Percentiles rank a stretch among this genome's conserved stretches.
Evolutionary conservation across 768 basidiomycete genomes (phyloP).

Genomic region (Panus rudis): DNA sequence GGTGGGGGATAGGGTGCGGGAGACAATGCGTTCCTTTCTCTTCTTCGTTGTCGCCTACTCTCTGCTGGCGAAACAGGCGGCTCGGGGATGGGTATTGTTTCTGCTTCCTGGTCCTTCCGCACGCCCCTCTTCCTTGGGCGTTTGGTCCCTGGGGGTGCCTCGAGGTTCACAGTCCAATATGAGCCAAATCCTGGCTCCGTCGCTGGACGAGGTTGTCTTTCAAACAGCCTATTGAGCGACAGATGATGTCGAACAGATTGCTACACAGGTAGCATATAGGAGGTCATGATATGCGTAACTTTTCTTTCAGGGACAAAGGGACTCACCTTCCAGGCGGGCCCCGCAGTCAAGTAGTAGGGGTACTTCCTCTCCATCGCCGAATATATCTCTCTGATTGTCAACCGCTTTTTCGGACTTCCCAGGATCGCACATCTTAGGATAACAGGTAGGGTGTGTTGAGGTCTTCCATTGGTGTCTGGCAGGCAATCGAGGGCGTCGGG

Average conservation of each 20-base stretch:
- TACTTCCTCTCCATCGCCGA: conserved; percentile 85
- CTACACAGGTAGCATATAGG: conserved; percentile 28
- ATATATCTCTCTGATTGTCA: conserved; percentile 82
- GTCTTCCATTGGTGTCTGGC: conserved; percentile 70
- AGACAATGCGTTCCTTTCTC: background rate
- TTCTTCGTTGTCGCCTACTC: too few relatives aligned
- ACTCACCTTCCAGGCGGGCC: conserved; percentile 78
- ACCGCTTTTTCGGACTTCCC: conserved; percentile 64
- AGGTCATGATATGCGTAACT: conserved; percentile 5
- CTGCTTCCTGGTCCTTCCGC: conserved; percentile 33
- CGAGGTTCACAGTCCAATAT: conserved; percentile 85
- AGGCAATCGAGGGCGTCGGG: conserved; percentile 73
- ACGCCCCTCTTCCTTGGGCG: conserved; percentile 76
- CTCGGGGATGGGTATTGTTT: background rate
- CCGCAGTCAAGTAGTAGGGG: conserved; percentile 72
- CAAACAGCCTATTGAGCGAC: conserved; percentile 75
- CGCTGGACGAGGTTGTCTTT: conserved; percentile 73
- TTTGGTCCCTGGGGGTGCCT: conserved; percentile 82
- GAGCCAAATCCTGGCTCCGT: conserved; percentile 85
- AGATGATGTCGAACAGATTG: conserved; percentile 87
- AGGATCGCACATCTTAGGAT: conserved; percentile 81
- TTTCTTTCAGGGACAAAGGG: too few relatives aligned
- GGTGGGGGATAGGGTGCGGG: conserved; percentile 15
- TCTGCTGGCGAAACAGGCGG: conserved; percentile 7
- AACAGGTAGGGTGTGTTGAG: conserved; percentile 79